Conservation (phyloP, 306 rosid species). For the Castanea sativa region DNA sequence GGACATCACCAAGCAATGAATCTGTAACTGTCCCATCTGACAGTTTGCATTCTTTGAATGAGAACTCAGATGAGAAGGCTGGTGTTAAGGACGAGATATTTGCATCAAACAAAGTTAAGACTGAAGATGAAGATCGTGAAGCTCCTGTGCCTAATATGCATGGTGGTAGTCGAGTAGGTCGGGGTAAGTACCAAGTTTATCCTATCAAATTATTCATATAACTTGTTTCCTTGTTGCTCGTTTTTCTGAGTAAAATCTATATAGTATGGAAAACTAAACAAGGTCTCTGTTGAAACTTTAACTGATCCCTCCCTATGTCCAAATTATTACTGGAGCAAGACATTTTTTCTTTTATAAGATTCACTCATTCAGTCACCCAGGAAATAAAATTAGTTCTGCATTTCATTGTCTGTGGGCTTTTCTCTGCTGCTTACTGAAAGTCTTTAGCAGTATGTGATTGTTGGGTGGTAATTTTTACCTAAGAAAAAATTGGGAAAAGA, state of each 20-base stretch:
- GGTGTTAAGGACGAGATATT: constrained; percentile 45
- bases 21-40: constrained; percentile 36
- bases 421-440: background rate
- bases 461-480: constrained; percentile 10
- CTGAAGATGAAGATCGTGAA: constrained; percentile 51
- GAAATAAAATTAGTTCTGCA: background rate
- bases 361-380: background rate
- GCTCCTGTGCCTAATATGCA: constrained; percentile 41
- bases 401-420: background rate
- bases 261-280: background rate
- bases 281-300: background rate
- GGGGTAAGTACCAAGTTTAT: constrained; percentile 45
- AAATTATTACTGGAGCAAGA: background rate
- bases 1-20: constrained; percentile 40
- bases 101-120: constrained; percentile 50
- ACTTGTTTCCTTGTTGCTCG: background rate
- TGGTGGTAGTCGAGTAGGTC: constrained; percentile 55
- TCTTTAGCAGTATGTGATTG: constrained; percentile 5
- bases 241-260: constrained; percentile 14
- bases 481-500: constrained; percentile 12
- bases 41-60: constrained; percentile 28
- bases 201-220: background rate
- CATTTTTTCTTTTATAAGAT: background rate
- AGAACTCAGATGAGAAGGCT: constrained; percentile 32
- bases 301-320: background rate